Percentiles rank a stretch among this genome's conserved stretches.
These are phyloP conservation scores for Polyporus tsugae DNA, from an alignment of 1,284 basidiomycete genomes.

Conservation along the genomic window DNA sequence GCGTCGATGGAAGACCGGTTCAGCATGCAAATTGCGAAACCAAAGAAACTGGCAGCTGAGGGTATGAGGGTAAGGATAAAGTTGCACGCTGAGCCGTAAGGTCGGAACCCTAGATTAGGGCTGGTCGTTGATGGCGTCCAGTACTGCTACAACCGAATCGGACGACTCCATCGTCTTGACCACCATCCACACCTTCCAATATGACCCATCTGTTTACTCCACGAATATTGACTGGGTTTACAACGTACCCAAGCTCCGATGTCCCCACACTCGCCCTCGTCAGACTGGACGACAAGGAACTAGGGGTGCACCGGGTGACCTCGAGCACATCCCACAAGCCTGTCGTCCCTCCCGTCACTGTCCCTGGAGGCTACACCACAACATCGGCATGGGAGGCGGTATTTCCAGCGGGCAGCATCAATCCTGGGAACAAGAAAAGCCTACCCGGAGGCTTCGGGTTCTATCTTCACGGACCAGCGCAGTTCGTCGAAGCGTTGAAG, in stretches of 20 bases:
- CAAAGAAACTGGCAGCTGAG: no score
- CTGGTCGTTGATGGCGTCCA: background rate
- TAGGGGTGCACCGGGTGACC: constrained; percentile 58
- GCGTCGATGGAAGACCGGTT: no score
- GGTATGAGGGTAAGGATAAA: no score
- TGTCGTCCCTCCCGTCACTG: constrained; percentile 45
- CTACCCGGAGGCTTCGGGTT: constrained; percentile 69
- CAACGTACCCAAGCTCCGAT: constrained; percentile 23
- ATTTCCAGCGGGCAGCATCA: constrained; percentile 68
- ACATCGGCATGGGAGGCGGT: constrained; percentile 64
- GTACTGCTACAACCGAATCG: background rate
- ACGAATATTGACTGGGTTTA: constrained; percentile 37
- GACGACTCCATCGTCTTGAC: background rate
- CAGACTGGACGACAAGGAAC: constrained; percentile 47
- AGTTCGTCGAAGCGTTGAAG: constrained; percentile 47
- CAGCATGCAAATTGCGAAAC: no score
- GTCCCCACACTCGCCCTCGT: constrained; percentile 25
- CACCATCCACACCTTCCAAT: background rate
- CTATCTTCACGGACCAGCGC: constrained; percentile 58
- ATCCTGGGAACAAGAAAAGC: constrained; percentile 50
- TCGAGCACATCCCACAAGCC: constrained; percentile 49
- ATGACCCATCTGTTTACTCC: constrained; percentile 26
- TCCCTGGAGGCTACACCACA: constrained; percentile 37
- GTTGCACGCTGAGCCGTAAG: no score
- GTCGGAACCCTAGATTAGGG: no score